Conservation (phyloP, 2,329 filamentous ascomycete genomes). For the Calonectria fujianensis region DNA sequence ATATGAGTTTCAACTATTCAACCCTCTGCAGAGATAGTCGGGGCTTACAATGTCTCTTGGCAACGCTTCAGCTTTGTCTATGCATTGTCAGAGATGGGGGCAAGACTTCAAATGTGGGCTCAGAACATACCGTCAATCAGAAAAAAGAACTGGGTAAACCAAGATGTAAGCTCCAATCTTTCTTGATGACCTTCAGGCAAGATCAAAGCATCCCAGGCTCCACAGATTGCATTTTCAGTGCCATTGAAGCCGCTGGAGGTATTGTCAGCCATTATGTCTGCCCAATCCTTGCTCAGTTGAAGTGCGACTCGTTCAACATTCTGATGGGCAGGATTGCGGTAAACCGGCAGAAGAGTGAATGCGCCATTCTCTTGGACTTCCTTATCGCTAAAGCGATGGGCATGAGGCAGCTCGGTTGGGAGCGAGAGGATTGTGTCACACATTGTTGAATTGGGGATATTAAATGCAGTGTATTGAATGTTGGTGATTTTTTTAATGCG, state of each 20-base stretch:
- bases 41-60: background rate
- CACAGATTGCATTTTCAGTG: constrained; percentile 1
- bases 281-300: background rate
- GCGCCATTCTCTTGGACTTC: constrained; percentile 5
- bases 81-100: background rate
- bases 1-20: too few species aligned
- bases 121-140: constrained; percentile 4
- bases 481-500: background rate
- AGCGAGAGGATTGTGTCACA: background rate
- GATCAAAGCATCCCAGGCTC: constrained; percentile 14
- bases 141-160: constrained; percentile 16
- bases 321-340: background rate
- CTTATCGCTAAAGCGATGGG: constrained; percentile 2
- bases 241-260: background rate
- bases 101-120: too few species aligned
- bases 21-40: too few species aligned
- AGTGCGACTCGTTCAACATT: background rate
- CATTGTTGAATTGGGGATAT: background rate
- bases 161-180: background rate
- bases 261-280: background rate
- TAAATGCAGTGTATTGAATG: background rate
- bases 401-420: background rate
- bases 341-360: background rate
- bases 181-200: constrained; percentile 1
- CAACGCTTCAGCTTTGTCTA: constrained; percentile 4